Percentiles rank a stretch among this genome's conserved stretches.
These are phyloP conservation scores for Yarrowia sp. DNA, from an alignment of 805 yeast species.

Conservation along the genomic window DNA sequence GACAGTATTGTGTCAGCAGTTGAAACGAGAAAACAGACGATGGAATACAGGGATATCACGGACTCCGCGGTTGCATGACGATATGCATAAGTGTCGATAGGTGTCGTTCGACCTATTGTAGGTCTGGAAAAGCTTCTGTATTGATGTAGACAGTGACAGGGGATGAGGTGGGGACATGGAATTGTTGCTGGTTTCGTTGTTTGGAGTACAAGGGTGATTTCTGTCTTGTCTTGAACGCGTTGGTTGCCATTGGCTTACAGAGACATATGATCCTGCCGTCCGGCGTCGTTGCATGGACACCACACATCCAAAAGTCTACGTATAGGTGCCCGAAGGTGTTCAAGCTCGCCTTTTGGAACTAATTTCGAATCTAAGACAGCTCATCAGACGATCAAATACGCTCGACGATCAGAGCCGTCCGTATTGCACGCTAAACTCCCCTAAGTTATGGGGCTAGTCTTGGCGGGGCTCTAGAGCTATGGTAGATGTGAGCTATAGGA, in stretches of 20 bases:
- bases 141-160: background rate
- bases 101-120: background rate
- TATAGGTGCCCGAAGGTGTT: too few species aligned
- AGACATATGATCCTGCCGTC: too few species aligned
- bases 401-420: conserved; percentile 17
- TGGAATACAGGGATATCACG: background rate
- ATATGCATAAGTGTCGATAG: background rate
- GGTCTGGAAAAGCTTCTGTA: background rate
- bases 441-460: conserved; percentile 12
- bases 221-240: background rate
- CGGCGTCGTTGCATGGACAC: too few species aligned
- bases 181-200: background rate
- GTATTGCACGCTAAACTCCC: background rate
- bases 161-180: background rate
- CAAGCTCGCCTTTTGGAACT: too few species aligned
- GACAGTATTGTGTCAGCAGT: too few species aligned
- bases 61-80: conserved; percentile 1
- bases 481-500: background rate
- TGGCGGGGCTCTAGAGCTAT: background rate
- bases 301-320: too few species aligned
- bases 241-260: too few species aligned
- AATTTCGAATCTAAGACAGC: conserved; percentile 10
- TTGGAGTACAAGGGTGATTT: background rate
- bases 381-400: conserved; percentile 19
- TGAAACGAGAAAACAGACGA: background rate